phyloP scores from a whole-genome alignment of 2,329 filamentous ascomycete genomes.

The Calycina herbarum region DNA sequence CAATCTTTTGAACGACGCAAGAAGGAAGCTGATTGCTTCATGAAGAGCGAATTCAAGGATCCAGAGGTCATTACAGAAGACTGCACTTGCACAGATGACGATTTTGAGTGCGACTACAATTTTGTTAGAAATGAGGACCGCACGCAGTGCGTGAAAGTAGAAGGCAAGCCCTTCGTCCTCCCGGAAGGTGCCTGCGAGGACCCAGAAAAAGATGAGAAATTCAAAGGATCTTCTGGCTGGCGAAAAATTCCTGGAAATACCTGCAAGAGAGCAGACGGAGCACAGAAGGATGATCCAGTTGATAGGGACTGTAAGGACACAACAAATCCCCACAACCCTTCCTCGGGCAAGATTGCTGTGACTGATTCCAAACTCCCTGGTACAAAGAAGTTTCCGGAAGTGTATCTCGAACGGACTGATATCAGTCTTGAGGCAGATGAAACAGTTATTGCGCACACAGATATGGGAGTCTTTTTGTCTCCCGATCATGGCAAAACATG shows the following conservation, averaged over 20 bases:
- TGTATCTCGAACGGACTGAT: conserved; percentile 78
- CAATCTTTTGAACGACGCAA: conserved; percentile 85
- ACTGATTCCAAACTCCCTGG: conserved; percentile 64
- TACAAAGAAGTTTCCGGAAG: conserved; percentile 51
- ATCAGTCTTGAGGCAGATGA: conserved; percentile 68
- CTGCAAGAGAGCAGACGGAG: conserved; percentile 61
- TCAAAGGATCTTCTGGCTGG: conserved; percentile 86
- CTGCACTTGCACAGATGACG: conserved; percentile 78
- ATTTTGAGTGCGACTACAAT: conserved; percentile 97
- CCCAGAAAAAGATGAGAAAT: conserved; percentile 56
- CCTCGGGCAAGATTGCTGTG: conserved; percentile 65
- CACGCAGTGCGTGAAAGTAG: conserved; percentile 63
- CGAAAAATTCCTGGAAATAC: conserved; percentile 83
- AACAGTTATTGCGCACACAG: conserved; percentile 58
- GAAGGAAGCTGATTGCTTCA: conserved; percentile 83
- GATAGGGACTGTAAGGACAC: conserved; percentile 75
- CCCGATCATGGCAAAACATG: conserved; percentile 88
- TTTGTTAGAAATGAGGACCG: conserved; percentile 69
- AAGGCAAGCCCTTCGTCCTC: conserved; percentile 54
- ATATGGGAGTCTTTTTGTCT: conserved; percentile 63
- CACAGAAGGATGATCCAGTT: conserved; percentile 69
- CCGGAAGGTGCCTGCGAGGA: conserved; percentile 73
- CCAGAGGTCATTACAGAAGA: conserved; percentile 66
- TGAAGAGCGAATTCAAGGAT: conserved; percentile 82
- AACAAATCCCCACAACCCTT: conserved; percentile 45